These are phyloP conservation scores for Backusella tuberculispora DNA, from an alignment of 192 early-diverging fungal species.

Conservation along the genomic window DNA sequence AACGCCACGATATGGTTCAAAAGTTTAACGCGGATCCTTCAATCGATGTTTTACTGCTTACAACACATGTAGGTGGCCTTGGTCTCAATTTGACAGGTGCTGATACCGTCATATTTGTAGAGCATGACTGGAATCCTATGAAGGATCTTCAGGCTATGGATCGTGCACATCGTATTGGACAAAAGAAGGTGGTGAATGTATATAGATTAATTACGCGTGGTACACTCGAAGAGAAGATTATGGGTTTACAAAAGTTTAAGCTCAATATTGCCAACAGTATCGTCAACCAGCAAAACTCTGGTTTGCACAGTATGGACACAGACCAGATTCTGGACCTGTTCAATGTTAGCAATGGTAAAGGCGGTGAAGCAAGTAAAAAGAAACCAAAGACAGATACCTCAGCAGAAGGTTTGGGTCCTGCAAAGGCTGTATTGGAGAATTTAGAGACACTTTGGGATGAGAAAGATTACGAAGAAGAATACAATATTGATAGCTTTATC, in stretches of 20 bases:
- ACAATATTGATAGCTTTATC: constrained; percentile 82
- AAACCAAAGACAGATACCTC: constrained; percentile 28
- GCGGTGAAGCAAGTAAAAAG: constrained; percentile 46
- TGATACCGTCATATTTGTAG: constrained; percentile 99
- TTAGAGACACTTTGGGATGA: constrained; percentile 92
- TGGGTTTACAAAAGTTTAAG: constrained; percentile 99
- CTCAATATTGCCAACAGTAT: constrained; percentile 95
- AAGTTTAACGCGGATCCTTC: constrained; percentile 96
- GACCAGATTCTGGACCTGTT: constrained; percentile 96
- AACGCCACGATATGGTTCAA: constrained; percentile 89
- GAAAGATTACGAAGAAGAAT: constrained; percentile 85
- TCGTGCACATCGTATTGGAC: constrained; percentile 96
- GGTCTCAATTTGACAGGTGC: constrained; percentile 98
- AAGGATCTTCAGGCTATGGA: constrained; percentile 99
- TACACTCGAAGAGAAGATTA: constrained; percentile 99
- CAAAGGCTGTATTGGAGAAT: constrained; percentile 74
- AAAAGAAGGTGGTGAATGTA: constrained; percentile 96
- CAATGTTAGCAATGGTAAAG: constrained; percentile 59
- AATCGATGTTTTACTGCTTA: constrained; percentile 93
- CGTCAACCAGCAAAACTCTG: constrained; percentile 96
- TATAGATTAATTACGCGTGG: constrained; percentile 96
- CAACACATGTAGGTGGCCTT: constrained; percentile 96
- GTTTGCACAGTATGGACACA: constrained; percentile 93
- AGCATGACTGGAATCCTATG: constrained; percentile 99
- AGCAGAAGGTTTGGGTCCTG: constrained; percentile 59